Evolutionary conservation across 2,329 filamentous ascomycete genomes (phyloP), one percentile per base, ranked within the genome.

Genomic region (Exophiala calicioides): DNA sequence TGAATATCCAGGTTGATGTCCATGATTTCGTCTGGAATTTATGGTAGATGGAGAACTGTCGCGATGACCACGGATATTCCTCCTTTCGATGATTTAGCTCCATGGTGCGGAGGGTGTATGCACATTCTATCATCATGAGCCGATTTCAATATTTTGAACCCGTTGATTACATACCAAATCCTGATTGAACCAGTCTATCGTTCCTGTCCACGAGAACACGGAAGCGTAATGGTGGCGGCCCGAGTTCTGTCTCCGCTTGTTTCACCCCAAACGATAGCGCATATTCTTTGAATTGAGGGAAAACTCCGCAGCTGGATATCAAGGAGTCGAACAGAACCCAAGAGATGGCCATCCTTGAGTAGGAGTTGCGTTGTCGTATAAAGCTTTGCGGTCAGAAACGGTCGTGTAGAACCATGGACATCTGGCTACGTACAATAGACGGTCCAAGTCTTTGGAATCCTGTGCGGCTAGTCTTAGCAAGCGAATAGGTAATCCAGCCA

Each of bases 1-100:
- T 34, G 29, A 56, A 40, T 7, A 56, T 29, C 53, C 53, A 59
- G 2, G 51, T 51, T n/a, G 47, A 47, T 10, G 38, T 23, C 13
- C 36, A 40, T 3, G 13, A 12, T 3, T 12, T 10, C 8, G 23
- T 8, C 5, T 39, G 32, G 27, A 36, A 49, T 26, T 43, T 56
- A 29, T 60, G 52, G 29, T 56, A 56, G 1, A 60, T 40, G 3
- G 47, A 54, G 10, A 37, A 49, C 24, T 60, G 58, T 8, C 58
- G 49, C 8, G 55, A 24, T 2, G 58, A 58, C 54, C 55, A 60
- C 30, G 54, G 26, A 7, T 44, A 5, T n/a, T 12, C n/a, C 15
- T 23, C 12, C 6, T n/a, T 18, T 21, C 53, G 46, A n/a, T 44
- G 16, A 20, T 58, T 56, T 5, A 50, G 13, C n/a, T 58, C 50